A percentile compares a stretch with the other conserved stretches of the same genome.
Conservation (phyloP, 768 basidiomycete genomes). For the Crucibulum laeve region DNA sequence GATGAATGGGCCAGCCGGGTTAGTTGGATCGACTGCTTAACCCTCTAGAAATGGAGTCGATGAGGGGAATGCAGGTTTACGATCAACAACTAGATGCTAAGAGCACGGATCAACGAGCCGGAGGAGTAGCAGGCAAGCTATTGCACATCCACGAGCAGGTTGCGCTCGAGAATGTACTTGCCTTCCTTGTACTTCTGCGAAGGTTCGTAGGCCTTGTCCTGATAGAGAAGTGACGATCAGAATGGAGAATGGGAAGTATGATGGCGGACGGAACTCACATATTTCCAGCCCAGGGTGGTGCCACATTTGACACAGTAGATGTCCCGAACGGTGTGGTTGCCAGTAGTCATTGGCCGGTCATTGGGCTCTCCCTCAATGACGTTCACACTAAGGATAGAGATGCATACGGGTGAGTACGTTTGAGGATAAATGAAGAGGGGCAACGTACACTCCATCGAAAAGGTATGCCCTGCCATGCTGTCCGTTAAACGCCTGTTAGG, state of each 20-base stretch:
- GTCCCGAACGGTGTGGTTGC: slow-evolving; percentile 93
- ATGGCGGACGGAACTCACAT: slow-evolving; percentile 52
- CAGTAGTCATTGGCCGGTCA: slow-evolving; percentile 96
- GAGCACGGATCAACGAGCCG: no score
- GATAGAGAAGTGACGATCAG: slow-evolving; percentile 7
- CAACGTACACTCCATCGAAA: slow-evolving; percentile 86
- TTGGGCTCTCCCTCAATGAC: slow-evolving; percentile 84
- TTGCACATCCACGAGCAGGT: slow-evolving; percentile 83
- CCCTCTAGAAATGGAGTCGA: no score
- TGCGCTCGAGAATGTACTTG: slow-evolving; percentile 95
- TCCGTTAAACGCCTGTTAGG: slow-evolving; percentile 85
- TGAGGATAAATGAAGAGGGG: slow-evolving; percentile 1
- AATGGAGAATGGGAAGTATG: slow-evolving; percentile 4
- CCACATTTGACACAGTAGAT: slow-evolving; percentile 92
- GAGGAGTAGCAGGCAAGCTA: no score
- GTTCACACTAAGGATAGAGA: slow-evolving; percentile 65
- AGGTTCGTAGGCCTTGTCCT: slow-evolving; percentile 90
- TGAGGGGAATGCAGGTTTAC: neutral
- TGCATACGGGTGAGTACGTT: slow-evolving; percentile 10
- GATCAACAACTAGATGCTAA: slow-evolving; percentile 1
- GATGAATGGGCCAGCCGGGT: slow-evolving; percentile 12
- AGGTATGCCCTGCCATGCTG: slow-evolving; percentile 95
- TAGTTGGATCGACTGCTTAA: neutral
- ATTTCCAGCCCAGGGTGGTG: slow-evolving; percentile 94
- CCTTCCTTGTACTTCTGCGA: slow-evolving; percentile 98